These are phyloP conservation scores for Ceratobasidium sp. DNA, from an alignment of 1,284 basidiomycete species.

Conservation along the genomic window DNA sequence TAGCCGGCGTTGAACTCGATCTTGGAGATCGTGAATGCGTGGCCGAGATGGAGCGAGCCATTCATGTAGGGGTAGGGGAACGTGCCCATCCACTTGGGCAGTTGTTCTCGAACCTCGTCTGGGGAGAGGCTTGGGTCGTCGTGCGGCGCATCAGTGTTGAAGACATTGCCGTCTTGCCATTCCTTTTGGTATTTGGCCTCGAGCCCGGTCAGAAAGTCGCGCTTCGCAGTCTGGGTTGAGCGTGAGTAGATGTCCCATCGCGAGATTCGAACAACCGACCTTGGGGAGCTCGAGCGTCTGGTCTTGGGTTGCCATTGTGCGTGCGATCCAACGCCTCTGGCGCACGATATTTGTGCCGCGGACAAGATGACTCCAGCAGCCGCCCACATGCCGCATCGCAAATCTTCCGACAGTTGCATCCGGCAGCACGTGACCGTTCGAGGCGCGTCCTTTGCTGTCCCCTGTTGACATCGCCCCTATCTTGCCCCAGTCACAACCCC, in stretches of 20 bases:
- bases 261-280: not conserved
- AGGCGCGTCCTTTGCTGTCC: conserved; percentile 6
- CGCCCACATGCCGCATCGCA: conserved; percentile 19
- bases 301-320: conserved; percentile 27
- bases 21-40: conserved; percentile 98
- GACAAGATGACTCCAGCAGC: conserved; percentile 19
- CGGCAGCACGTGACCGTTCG: conserved; percentile 12
- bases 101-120: conserved; percentile 60
- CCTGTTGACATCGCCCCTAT: not conserved
- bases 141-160: conserved; percentile 86
- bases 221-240: conserved; percentile 58
- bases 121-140: conserved; percentile 71
- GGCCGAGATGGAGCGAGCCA: conserved; percentile 94
- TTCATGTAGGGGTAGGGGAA: conserved; percentile 99
- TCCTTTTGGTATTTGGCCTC: conserved; percentile 58
- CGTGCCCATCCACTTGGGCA: conserved; percentile 97
- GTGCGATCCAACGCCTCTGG: not conserved
- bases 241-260: not conserved
- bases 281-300: conserved; percentile 32
- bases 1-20: conserved; percentile 97
- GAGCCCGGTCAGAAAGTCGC: conserved; percentile 62
- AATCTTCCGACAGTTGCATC: conserved; percentile 32
- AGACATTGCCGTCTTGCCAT: conserved; percentile 59
- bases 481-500: too few species aligned
- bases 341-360: conserved; percentile 18